Conservation (phyloP, 495 filamentous ascomycete species). For the Hyaloscypha finlandica region DNA sequence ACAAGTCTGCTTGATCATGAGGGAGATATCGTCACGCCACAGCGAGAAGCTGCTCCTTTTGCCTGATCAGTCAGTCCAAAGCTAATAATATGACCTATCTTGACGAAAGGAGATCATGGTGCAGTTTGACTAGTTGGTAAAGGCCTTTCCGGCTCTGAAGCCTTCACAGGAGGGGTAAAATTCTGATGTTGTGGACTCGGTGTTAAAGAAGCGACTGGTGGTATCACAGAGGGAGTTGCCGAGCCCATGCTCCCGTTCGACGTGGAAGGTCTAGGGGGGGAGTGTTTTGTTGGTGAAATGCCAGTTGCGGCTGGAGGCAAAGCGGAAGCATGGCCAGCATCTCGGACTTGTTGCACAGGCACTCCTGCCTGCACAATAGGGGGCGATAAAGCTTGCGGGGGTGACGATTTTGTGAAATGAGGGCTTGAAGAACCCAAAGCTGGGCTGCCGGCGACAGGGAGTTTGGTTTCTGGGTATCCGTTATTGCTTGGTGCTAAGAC, state of each 20-base stretch:
- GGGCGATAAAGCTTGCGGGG: background rate
- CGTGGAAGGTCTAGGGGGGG: slow-evolving; percentile 40
- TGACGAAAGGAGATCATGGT: background rate
- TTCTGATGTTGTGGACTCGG: slow-evolving; percentile 53
- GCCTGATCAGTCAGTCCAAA: background rate
- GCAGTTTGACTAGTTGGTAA: slow-evolving; percentile 20
- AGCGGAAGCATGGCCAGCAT: slow-evolving; percentile 29
- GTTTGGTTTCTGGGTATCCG: background rate
- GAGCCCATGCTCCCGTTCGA: slow-evolving; percentile 29
- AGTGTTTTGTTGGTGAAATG: slow-evolving; percentile 77
- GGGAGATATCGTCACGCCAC: background rate
- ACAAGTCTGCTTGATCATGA: background rate
- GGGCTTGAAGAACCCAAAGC: slow-evolving; percentile 8
- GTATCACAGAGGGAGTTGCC: slow-evolving; percentile 46
- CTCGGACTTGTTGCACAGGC: slow-evolving; percentile 2
- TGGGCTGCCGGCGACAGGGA: slow-evolving; percentile 21
- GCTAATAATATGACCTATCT: background rate
- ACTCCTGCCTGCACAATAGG: background rate
- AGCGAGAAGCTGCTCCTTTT: background rate
- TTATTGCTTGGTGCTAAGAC: slow-evolving; percentile 26
- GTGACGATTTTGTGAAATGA: slow-evolving; percentile 13
- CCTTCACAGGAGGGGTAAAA: slow-evolving; percentile 51
- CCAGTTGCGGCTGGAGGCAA: slow-evolving; percentile 62
- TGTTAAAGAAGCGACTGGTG: slow-evolving; percentile 52
- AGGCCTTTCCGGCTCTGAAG: slow-evolving; percentile 37